A percentile compares a stretch with the other conserved stretches of the same genome.
Conservation (phyloP, 2,329 filamentous ascomycete genomes). For the Fusarium humuli region DNA sequence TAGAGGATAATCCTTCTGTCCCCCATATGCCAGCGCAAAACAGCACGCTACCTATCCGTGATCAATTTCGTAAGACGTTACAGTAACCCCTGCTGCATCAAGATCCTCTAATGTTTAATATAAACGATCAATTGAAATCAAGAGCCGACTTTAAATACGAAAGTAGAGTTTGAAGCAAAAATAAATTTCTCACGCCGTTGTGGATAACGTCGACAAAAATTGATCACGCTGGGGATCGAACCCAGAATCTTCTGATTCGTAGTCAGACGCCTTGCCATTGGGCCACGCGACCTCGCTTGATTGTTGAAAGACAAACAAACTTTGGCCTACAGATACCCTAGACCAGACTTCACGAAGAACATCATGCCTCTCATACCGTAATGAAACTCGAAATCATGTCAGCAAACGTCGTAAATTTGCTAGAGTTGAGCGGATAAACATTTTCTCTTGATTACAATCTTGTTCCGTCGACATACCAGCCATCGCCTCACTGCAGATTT, state of each 20-base stretch:
- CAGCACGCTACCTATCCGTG: not conserved
- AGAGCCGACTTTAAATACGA: not conserved
- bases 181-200: not conserved
- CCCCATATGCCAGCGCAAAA: not conserved
- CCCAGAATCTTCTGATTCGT: constrained; percentile 52
- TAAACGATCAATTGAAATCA: not conserved
- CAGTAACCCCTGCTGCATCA: not conserved
- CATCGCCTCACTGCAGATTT: not conserved
- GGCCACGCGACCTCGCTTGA: constrained; percentile 40
- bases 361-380: not conserved
- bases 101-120: not conserved
- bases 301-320: not conserved
- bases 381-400: not conserved
- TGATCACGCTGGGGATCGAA: constrained; percentile 47
- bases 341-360: not conserved
- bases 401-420: not conserved
- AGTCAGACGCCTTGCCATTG: constrained; percentile 52
- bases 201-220: constrained; percentile 1
- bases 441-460: not conserved
- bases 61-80: not conserved
- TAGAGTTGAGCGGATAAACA: not conserved
- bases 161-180: not conserved
- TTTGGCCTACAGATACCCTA: not conserved
- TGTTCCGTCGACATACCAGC: not conserved
- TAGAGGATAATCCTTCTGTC: not conserved